Evolutionary conservation across 495 filamentous ascomycete species (phyloP), one percentile per base, ranked within the genome.

Genomic region (Annulohypoxylon nitens): DNA sequence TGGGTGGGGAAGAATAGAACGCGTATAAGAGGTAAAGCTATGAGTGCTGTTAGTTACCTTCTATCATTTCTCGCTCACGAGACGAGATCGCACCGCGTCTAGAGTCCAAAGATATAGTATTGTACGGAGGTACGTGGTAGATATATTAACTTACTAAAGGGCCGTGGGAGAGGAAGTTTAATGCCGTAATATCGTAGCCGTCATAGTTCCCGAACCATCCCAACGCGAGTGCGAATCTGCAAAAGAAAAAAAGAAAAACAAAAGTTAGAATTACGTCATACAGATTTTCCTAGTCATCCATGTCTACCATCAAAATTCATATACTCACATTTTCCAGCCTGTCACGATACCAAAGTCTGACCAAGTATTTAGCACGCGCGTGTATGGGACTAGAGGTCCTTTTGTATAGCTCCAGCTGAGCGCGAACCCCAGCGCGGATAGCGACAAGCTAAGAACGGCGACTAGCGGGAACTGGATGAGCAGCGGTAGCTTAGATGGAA

Each of bases 181-280:
- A 84, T 18, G 88, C 84, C 33, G 87, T 86, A 64, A 93, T 81
- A 82, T 97, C 94, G 75, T 90, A 86, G 75, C 88, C 86, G 78
- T 95, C 93, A 76, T 88, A 93, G 54, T 88, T 84, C 39, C 89
- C 82, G 69, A 83, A 86, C 93, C 93, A 97, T 36, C 87, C 89
- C 16, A 93, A 70, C 23, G 84, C 90, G 54, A 97, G 84, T 78
- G 92, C 89, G 37, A 90, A 83, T 64, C 90, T 87, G 72, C 47
- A 67, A 48, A 48, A 68, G 53, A 33, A 14, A 23, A 23, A 23
- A 68, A 14, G 26, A 68, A 20, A 50, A 20, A 26, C 43, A 34
- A 79, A 73, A 71, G 64, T 75, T 75, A 60, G 70, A 41, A 76
- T 70, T 75, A 78, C 77, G 77, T 78, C 73, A 75, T 58, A 34